These are phyloP conservation scores for Penicillium fuscoglaucum DNA, from an alignment of 2,329 filamentous ascomycete genomes.

Conservation along the genomic window DNA sequence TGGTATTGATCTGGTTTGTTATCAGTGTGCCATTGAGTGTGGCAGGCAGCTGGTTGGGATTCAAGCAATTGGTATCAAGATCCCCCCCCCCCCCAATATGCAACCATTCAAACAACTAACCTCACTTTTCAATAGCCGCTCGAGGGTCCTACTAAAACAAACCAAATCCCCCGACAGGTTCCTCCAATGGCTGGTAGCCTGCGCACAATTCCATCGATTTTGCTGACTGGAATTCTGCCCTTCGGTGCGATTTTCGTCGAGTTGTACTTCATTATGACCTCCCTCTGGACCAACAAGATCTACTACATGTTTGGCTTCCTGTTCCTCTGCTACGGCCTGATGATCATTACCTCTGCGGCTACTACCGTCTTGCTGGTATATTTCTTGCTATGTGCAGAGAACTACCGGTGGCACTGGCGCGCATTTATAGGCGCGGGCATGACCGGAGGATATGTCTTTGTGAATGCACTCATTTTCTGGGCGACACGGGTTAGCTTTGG, in stretches of 20 bases:
- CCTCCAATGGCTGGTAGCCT: slow-evolving; percentile 82
- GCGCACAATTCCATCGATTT: slow-evolving; percentile 81
- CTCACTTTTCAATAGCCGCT: slow-evolving; percentile 49
- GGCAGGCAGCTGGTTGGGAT: slow-evolving; percentile 88
- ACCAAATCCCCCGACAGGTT: slow-evolving; percentile 97
- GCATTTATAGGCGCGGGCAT: slow-evolving; percentile 89
- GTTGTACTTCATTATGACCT: slow-evolving; percentile 99
- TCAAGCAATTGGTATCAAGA: slow-evolving; percentile 61
- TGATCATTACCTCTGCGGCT: slow-evolving; percentile 92
- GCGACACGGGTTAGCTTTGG: slow-evolving; percentile 82
- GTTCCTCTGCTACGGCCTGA: slow-evolving; percentile 94
- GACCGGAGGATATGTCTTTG: slow-evolving; percentile 86
- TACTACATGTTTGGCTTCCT: slow-evolving; percentile 99
- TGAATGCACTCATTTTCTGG: slow-evolving; percentile 89
- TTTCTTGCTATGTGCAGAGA: slow-evolving; percentile 91
- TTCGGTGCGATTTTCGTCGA: slow-evolving; percentile 98
- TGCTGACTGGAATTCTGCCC: slow-evolving; percentile 86
- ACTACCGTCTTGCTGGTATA: slow-evolving; percentile 95
- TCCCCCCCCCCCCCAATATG: background rate
- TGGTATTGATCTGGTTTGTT: slow-evolving; percentile 93
- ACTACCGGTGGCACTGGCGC: slow-evolving; percentile 99
- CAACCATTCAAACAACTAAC: slow-evolving; percentile 10
- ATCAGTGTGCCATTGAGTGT: slow-evolving; percentile 92
- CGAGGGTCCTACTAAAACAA: slow-evolving; percentile 83
- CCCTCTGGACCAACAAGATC: slow-evolving; percentile 96